Base-by-base conservation (phyloP, 169 alveolate genomes). In the Neospora caninum region DNA sequence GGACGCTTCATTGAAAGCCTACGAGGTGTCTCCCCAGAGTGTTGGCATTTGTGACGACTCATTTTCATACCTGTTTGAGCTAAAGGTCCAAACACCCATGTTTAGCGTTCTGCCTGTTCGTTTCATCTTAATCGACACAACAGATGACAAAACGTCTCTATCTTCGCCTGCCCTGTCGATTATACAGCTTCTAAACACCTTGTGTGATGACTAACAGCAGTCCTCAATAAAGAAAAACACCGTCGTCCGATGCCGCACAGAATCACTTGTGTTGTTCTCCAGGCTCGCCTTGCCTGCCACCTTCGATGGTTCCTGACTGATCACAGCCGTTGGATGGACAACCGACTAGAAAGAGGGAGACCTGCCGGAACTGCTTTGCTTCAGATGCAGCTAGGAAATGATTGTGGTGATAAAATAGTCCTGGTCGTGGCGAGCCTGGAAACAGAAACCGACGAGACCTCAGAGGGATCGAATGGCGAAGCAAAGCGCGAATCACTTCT, bases 231-330 rank as follows among this genome's bases (percentile, higher is more conserved):
- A n/a, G n/a, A n/a, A n/a, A n/a, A n/a, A n/a, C n/a, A n/a, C n/a
- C n/a, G n/a, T n/a, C n/a, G 58, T 49, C 58, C 58, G 18, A 0
- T 49, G 58, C 9, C 9, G 58, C 0, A 22, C 9, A 49, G 58
- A 49, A 49, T 13, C 58, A 49, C 18, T 0, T 49, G 58, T 1
- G 58, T 49, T 49, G 58, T 49, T 49, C 58, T 4, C 29, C 84
- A 88, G 93, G 84, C 41, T 39, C 93, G 69, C 84, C 93, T 88
- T 36, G 93, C 93, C 36, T 39, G 54, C 38, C 93, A 88, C 64
- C 84, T 88, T 34, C 53, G 53, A 22, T 88, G 93, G 93, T 88
- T 88, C 42, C 84, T 88, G 64, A n/a, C 54, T n/a, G 54, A n/a
- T 22, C 93, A 88, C 38, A 67, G 64, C 29, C 67, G 36, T 25